These are phyloP conservation scores for Chlorella ohadii DNA, from an alignment of 139 green algal species.

Conservation along the genomic window DNA sequence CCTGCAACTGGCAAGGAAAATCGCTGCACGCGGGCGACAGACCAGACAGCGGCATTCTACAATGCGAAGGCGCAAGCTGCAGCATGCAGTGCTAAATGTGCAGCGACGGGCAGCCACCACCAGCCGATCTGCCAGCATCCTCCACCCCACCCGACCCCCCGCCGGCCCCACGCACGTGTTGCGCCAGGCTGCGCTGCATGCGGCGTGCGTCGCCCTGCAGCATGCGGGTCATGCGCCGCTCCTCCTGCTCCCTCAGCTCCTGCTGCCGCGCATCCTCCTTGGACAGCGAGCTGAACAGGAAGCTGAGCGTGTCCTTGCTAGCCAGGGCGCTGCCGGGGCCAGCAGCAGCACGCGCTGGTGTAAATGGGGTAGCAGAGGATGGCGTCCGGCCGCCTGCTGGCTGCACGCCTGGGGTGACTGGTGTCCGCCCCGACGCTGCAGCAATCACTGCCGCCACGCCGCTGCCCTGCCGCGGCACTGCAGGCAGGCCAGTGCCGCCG, in stretches of 20 bases:
- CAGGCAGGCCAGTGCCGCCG: not conserved
- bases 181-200: no score
- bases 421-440: not conserved
- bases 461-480: not conserved
- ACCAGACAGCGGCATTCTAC: no score
- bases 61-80: no score
- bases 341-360: not conserved
- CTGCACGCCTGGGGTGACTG: not conserved
- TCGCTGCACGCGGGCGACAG: no score
- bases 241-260: not conserved
- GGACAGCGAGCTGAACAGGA: not conserved
- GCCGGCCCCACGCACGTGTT: not conserved
- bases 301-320: constrained; percentile 6
- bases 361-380: not conserved
- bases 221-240: not conserved
- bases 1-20: no score
- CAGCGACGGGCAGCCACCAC: no score
- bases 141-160: no score
- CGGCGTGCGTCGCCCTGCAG: constrained; percentile 4
- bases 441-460: not conserved
- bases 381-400: not conserved
- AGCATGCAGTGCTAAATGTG: no score
- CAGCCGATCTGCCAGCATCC: no score
- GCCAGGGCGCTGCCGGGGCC: not conserved
- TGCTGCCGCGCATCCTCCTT: not conserved